A percentile compares a stretch with the other conserved stretches of the same genome.
Evolutionary conservation across 768 basidiomycete species (phyloP).

Genomic region (Russula sp.): DNA sequence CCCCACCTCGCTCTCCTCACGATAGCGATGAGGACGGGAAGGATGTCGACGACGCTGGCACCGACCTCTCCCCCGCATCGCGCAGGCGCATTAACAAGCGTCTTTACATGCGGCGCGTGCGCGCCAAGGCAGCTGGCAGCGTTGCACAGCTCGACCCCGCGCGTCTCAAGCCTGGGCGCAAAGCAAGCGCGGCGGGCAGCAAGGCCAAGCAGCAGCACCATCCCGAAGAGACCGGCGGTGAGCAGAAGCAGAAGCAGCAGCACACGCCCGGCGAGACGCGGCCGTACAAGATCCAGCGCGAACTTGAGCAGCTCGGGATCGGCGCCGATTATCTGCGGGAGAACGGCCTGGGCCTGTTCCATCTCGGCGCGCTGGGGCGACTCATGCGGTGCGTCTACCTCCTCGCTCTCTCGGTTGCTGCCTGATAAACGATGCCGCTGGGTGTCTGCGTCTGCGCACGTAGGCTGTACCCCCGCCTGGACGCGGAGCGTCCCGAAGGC

Average conservation of each 20-base stretch:
- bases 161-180: conserved; percentile 40
- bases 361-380: conserved; percentile 35
- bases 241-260: neutral
- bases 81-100: conserved; percentile 56
- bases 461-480: conserved; percentile 32
- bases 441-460: neutral
- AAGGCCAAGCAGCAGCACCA: conserved; percentile 1
- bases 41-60: neutral
- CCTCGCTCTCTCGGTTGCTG: too few species aligned
- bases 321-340: conserved; percentile 38
- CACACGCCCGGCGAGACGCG: conserved; percentile 38
- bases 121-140: conserved; percentile 44
- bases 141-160: conserved; percentile 28
- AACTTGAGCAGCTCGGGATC: conserved; percentile 42
- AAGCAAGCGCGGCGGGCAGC: conserved; percentile 21
- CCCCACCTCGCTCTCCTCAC: neutral
- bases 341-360: conserved; percentile 45
- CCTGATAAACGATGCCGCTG: neutral
- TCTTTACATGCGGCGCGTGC: conserved; percentile 66
- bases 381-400: conserved; percentile 36
- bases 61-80: conserved; percentile 38
- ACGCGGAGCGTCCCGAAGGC: conserved; percentile 22
- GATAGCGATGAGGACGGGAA: neutral
- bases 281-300: conserved; percentile 40
- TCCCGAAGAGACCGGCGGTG: conserved; percentile 20